Conservation (phyloP, 129 eudicot species). For the Flaveria brownii region DNA sequence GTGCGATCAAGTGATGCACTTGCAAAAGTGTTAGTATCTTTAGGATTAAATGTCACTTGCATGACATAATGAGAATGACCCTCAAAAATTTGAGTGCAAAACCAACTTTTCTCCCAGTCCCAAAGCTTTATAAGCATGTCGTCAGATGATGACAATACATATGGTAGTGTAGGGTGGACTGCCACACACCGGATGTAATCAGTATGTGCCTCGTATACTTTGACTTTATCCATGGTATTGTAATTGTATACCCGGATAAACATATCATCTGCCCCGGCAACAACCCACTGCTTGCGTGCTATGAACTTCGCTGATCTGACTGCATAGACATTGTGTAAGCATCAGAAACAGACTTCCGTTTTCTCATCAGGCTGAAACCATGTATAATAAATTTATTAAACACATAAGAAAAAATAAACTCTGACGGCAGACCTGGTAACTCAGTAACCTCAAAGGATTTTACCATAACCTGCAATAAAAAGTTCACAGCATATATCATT, state of each 20-base stretch:
- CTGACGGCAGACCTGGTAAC: constrained; percentile 59
- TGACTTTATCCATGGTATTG: constrained; percentile 66
- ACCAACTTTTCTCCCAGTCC: constrained; percentile 87
- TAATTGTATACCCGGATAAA: constrained; percentile 67
- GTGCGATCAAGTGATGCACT: constrained; percentile 83
- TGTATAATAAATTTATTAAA: background rate
- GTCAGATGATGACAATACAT: constrained; percentile 70
- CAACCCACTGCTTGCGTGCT: constrained; percentile 77
- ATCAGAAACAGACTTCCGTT: background rate
- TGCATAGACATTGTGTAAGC: constrained; percentile 19
- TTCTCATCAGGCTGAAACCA: constrained; percentile 17
- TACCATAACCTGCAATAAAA: constrained; percentile 57
- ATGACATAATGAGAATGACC: constrained; percentile 79
- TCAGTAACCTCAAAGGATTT: constrained; percentile 83
- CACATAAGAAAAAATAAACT: constrained; percentile 12
- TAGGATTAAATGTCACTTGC: constrained; percentile 75
- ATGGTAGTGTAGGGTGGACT: constrained; percentile 78
- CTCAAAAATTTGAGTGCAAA: constrained; percentile 72
- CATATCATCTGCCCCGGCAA: constrained; percentile 81
- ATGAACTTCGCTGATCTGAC: constrained; percentile 79
- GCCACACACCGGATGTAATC: constrained; percentile 75
- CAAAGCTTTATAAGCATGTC: constrained; percentile 83
- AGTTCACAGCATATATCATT: background rate
- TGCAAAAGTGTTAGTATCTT: constrained; percentile 68
- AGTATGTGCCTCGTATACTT: constrained; percentile 70